phyloP scores from a whole-genome alignment of 1,284 basidiomycete genomes.

The Rhizoctonia solani region DNA sequence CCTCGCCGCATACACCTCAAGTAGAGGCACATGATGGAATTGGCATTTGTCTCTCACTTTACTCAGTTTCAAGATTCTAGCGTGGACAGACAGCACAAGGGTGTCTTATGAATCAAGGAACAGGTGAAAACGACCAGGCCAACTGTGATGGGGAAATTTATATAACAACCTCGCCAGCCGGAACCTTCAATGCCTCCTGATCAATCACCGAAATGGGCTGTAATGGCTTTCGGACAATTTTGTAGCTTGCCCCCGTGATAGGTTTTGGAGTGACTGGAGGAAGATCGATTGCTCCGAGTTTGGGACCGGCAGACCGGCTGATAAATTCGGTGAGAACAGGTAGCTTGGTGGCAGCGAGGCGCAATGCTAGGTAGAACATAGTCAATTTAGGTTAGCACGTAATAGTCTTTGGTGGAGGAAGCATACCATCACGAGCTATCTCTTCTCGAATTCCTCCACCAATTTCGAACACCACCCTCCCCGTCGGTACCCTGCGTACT shows the following conservation, averaged over 20 bases:
- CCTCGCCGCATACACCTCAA: too few relatives aligned
- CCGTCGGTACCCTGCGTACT: slow-evolving; percentile 89
- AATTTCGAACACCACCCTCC: slow-evolving; percentile 93
- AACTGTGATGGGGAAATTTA: too few relatives aligned
- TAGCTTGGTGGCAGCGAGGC: slow-evolving; percentile 87
- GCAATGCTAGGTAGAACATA: slow-evolving; percentile 63
- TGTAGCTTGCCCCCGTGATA: slow-evolving; percentile 19
- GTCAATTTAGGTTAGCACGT: slow-evolving; percentile 2
- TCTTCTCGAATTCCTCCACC: slow-evolving; percentile 91
- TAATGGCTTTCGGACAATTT: slow-evolving; percentile 26
- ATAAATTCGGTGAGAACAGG: slow-evolving; percentile 93
- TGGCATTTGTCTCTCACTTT: too few relatives aligned
- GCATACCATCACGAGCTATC: slow-evolving; percentile 86
- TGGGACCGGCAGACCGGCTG: slow-evolving; percentile 66
- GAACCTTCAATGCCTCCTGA: slow-evolving; percentile 23
- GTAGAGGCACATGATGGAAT: too few relatives aligned
- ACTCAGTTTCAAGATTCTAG: too few relatives aligned
- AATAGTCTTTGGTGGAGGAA: slow-evolving; percentile 6
- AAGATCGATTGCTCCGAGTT: slow-evolving; percentile 74
- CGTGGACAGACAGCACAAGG: too few relatives aligned
- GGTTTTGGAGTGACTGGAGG: slow-evolving; percentile 20
- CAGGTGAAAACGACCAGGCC: too few relatives aligned
- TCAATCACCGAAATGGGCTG: slow-evolving; percentile 6
- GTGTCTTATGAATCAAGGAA: too few relatives aligned
- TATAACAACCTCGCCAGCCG: slow-evolving; percentile 11